phyloP scores from a whole-genome alignment of 345 rosid genomes.

The Salix brachista region DNA sequence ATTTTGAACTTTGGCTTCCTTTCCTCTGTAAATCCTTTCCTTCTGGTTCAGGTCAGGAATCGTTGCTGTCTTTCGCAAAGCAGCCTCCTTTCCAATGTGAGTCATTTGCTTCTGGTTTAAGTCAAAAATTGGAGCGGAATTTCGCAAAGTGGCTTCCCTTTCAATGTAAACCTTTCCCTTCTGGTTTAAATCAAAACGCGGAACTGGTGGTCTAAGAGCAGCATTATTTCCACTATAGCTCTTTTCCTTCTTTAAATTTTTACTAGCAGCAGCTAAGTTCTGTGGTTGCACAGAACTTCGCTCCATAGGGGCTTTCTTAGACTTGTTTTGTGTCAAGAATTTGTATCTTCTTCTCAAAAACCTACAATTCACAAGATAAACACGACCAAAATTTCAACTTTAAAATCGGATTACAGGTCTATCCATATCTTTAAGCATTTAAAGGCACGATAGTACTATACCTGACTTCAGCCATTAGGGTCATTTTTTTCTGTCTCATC shows the following conservation, averaged over 20 bases:
- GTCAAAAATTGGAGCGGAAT: slow-evolving; percentile 25
- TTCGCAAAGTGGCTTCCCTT: slow-evolving; percentile 10
- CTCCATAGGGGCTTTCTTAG: slow-evolving; percentile 13
- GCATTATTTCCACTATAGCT: slow-evolving; percentile 26
- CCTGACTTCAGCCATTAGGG: slow-evolving; percentile 69
- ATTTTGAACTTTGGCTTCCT: slow-evolving; percentile 35
- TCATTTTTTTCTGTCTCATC: slow-evolving; percentile 49
- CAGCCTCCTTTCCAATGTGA: slow-evolving; percentile 22
- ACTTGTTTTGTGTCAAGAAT: slow-evolving; percentile 48
- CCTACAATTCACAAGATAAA: slow-evolving; percentile 31
- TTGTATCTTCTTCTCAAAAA: slow-evolving; percentile 62
- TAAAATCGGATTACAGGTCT: background rate
- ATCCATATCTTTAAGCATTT: background rate
- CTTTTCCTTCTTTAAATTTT: slow-evolving; percentile 26
- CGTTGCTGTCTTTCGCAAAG: slow-evolving; percentile 5
- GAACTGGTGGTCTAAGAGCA: slow-evolving; percentile 11
- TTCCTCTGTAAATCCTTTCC: slow-evolving; percentile 34
- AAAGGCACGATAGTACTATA: slow-evolving; percentile 26
- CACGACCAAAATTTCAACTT: slow-evolving; percentile 3
- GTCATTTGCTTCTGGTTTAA: slow-evolving; percentile 40
- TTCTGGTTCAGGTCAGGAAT: slow-evolving; percentile 33
- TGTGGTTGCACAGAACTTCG: slow-evolving; percentile 14
- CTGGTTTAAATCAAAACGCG: slow-evolving; percentile 33
- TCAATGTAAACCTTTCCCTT: slow-evolving; percentile 28
- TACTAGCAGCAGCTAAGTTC: slow-evolving; percentile 19